Base-by-base conservation (phyloP, 2,329 filamentous ascomycete species). In the Dothistroma pini region DNA sequence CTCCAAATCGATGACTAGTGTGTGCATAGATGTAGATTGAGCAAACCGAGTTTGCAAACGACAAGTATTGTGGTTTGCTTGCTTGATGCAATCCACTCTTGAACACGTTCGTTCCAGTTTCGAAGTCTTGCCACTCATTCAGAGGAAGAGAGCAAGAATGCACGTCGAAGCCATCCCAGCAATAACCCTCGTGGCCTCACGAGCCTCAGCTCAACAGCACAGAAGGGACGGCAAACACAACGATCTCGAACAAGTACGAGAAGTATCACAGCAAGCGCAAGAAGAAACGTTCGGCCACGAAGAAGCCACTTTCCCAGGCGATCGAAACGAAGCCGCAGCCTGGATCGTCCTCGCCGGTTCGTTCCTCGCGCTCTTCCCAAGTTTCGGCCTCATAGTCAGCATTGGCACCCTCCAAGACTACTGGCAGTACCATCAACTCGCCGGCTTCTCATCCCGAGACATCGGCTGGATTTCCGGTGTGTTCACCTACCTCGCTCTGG, bases 391-490 rank as follows among this genome's bases (percentile, higher is more conserved):
- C 53, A 80, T 81, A 73, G 75, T 78, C 53, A 59, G 60, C 56
- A 76, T 82, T 7, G 80, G 80, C n/a, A 76, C 79, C 0, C 68
- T 83, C 0, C 80, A 82, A 63, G 74, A 80, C 49, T 80, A 82
- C 54, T 75, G 81, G 29, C 75, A 75, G 35, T 71, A 70, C 2
- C 72, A 83, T 58, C 80, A 83, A 64, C 72, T 83, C 0, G 68
- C 72, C 0, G 61, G 66, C 8, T 80, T 80, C 62, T 75, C 74
- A 3, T 70, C 77, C 3, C 70, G 77, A 3, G 76, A 82, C 47
- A 74, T 83, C 0, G 80, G 80, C 21, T 83, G 80, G 80, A 82
- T 82, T 56, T 76, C 77, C 0, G 78, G 79, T 0, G 63, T 81
- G 4, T 77, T 80, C 35, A 75, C 78, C 5, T 81, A 80, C 51